phyloP scores from a whole-genome alignment of 1,139 yeast genomes.

The Saccharomyces pastorianus region DNA sequence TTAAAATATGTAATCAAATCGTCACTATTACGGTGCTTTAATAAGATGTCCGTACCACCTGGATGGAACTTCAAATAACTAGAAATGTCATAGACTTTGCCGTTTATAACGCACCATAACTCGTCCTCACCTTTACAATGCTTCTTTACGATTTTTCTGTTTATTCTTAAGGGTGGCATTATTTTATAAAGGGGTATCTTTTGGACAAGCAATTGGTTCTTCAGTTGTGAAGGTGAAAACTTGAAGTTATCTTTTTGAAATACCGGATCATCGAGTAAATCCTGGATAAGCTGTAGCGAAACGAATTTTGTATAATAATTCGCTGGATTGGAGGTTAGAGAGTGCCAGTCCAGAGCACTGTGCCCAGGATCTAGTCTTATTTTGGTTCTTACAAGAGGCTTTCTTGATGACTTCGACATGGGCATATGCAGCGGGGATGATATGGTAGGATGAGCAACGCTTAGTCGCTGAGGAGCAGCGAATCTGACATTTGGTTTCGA shows the following conservation, averaged over 20 bases:
- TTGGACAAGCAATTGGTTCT: not conserved
- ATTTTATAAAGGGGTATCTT: constrained; percentile 21
- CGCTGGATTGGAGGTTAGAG: constrained; percentile 7
- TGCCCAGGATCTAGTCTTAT: constrained; percentile 29
- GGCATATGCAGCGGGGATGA: constrained; percentile 4
- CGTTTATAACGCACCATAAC: constrained; percentile 79
- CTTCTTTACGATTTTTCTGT: constrained; percentile 48
- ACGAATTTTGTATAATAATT: not conserved
- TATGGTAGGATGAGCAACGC: constrained; percentile 1
- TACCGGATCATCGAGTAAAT: constrained; percentile 5
- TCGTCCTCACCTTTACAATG: constrained; percentile 54
- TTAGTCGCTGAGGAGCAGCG: not conserved
- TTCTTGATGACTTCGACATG: constrained; percentile 12
- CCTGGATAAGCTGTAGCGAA: not conserved
- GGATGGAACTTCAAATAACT: constrained; percentile 84
- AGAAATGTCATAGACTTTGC: constrained; percentile 77
- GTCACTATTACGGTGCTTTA: constrained; percentile 66
- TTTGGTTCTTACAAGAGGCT: constrained; percentile 15
- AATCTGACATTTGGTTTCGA: not conserved
- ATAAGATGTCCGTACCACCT: constrained; percentile 75
- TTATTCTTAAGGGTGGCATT: constrained; percentile 43
- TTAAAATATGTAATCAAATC: constrained; percentile 79
- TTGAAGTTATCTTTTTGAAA: constrained; percentile 2
- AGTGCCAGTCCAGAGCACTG: constrained; percentile 31
- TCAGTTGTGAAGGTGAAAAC: not conserved